Evolutionary conservation across 129 eudicot genomes (phyloP).

Genomic region (Smallanthus sonchifolius): DNA sequence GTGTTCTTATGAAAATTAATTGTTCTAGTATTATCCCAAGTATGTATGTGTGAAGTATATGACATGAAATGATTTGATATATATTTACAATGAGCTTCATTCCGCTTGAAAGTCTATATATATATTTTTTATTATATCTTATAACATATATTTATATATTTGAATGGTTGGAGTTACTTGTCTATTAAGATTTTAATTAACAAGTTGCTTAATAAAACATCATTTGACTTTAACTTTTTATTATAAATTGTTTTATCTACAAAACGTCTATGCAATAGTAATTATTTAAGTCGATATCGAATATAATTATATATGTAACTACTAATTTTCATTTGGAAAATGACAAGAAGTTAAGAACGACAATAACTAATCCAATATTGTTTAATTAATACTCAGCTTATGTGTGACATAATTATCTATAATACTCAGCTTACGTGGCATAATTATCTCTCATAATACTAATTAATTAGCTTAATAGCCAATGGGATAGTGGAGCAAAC

Average conservation of each 20-base stretch:
- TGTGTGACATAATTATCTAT: background rate
- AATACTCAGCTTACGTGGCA: background rate
- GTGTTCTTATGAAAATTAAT: too few species aligned
- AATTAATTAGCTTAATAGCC: background rate
- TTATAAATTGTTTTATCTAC: background rate
- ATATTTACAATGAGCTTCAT: too few species aligned
- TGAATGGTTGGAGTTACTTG: background rate
- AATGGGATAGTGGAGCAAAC: conserved; percentile 12
- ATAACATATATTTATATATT: background rate
- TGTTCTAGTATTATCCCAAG: too few species aligned
- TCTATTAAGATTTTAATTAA: background rate
- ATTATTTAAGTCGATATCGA: background rate
- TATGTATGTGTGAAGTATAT: too few species aligned
- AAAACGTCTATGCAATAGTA: background rate
- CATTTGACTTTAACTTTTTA: conserved; percentile 17
- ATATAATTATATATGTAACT: background rate
- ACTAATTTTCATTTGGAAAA: conserved; percentile 1
- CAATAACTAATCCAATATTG: background rate
- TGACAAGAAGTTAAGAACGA: conserved; percentile 8
- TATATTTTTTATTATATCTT: background rate
- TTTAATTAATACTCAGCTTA: conserved; percentile 12
- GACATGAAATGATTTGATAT: too few species aligned
- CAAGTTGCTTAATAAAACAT: conserved; percentile 20
- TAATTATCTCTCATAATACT: background rate
- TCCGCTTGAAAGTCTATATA: too few species aligned